Evolutionary conservation across 768 basidiomycete species (phyloP), one percentile per base, ranked within the genome.

Genomic region (Galerina sulciceps): DNA sequence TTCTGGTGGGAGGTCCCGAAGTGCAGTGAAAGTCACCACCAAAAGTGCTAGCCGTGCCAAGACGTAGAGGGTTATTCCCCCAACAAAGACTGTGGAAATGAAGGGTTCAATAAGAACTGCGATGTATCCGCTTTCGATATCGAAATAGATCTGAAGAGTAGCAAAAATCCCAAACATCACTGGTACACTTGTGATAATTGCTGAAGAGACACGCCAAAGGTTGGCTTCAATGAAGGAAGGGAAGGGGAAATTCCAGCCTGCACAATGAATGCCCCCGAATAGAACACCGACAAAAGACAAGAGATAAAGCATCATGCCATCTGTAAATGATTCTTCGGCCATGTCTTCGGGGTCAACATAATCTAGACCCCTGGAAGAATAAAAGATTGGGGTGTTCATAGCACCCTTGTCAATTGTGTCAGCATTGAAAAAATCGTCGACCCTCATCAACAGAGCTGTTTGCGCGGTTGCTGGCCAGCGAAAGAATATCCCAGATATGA

Each of bases 211-310:
- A 2, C 49, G 35, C 49, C 49, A 51, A 5, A 48, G 14, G n/a
- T n/a, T 23, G 14, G 17, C 22, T n/a, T 48, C 47, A 10, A 22
- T 34, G 6, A 31, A 10, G 2, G 67, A 62, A 6, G 67, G 66
- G 46, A 72, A 73, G 14, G 34, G 1, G 22, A 67, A 59, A 35
- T 50, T 55, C 72, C 70, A 71, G n/a, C 65, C 67, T 6, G 60
- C 42, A 40, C 66, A 69, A 53, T 73, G 71, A 17, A 73, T 58
- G n/a, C 42, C 67, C 8, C 71, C 72, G 41, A 73, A 73, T 22
- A 67, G 20, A 5, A 50, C 43, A 6, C 44, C 57, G 13, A 61
- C 37, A 10, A 55, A 26, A 26, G 26, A 6, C 26, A 26, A 35
- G 37, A 40, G 23, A 3, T 49, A 26, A 49, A 51, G n/a, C n/a